Evolutionary conservation across 305 asterid genomes (phyloP).

Genomic region (Solanum hybrid): DNA sequence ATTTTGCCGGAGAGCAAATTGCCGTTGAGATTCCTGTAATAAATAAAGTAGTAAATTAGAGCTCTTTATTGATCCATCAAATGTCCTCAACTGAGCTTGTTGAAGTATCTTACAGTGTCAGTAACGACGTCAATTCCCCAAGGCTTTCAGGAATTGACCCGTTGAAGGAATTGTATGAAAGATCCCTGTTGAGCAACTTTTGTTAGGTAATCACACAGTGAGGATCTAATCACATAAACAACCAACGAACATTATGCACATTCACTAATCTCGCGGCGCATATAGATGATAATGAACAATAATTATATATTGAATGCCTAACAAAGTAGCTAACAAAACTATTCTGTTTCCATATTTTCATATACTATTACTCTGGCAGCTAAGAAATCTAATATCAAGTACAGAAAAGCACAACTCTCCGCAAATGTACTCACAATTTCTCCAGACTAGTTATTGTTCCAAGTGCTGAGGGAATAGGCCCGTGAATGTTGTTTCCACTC

Average conservation of each 20-base stretch:
- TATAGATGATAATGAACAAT: not conserved
- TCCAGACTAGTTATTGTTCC: conserved; percentile 61
- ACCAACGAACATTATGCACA: not conserved
- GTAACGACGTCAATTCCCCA: conserved; percentile 58
- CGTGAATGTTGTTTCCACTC: conserved; percentile 80
- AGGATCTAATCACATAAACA: not conserved
- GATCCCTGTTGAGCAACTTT: conserved; percentile 57
- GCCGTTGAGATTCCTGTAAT: conserved; percentile 68
- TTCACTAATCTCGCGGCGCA: not conserved
- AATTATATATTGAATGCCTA: not conserved
- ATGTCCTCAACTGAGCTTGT: not conserved
- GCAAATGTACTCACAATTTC: conserved; percentile 48
- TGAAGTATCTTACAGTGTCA: conserved; percentile 56
- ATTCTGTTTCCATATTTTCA: not conserved
- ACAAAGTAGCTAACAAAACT: not conserved
- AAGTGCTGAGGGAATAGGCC: conserved; percentile 74
- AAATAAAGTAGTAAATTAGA: conserved; percentile 6
- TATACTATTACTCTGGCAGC: not conserved
- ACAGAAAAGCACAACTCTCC: not conserved
- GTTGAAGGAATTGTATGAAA: conserved; percentile 70
- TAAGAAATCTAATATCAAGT: not conserved
- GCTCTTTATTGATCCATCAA: not conserved
- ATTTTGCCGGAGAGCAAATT: conserved; percentile 82
- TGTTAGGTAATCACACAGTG: conserved; percentile 20
- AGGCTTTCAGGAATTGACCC: conserved; percentile 89